phyloP scores from a whole-genome alignment of 1,139 yeast species.

The Casaregolazyma suthepensis region DNA sequence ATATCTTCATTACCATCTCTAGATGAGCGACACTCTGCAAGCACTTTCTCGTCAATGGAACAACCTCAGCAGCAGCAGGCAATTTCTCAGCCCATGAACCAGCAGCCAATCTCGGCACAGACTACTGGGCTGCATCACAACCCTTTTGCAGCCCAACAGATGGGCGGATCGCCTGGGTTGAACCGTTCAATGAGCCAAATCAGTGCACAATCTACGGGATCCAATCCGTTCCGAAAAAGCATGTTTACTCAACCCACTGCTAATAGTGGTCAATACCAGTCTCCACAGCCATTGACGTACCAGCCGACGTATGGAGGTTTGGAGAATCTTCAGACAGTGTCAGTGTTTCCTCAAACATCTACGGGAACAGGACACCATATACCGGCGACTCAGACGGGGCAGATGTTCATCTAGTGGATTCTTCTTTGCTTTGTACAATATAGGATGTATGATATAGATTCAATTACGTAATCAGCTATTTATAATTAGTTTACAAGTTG shows the following conservation, averaged over 20 bases:
- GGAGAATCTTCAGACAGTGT: constrained; percentile 24
- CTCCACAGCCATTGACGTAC: constrained; percentile 15
- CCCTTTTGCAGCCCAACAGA: constrained; percentile 12
- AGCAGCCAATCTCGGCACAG: constrained; percentile 4
- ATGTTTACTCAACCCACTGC: constrained; percentile 21
- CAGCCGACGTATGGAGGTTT: constrained; percentile 27
- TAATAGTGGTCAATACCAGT: constrained; percentile 5
- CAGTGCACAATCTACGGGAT: constrained; percentile 23
- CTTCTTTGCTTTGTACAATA: not conserved
- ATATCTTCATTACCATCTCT: constrained; percentile 11
- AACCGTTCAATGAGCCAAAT: constrained; percentile 13
- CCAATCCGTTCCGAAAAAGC: constrained; percentile 27
- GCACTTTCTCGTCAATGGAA: not conserved
- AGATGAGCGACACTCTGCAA: constrained; percentile 1
- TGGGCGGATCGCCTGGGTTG: constrained; percentile 13
- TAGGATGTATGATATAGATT: not conserved
- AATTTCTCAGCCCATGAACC: constrained; percentile 4
- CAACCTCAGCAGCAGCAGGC: constrained; percentile 15
- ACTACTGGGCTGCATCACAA: constrained; percentile 7
- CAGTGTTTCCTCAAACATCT: constrained; percentile 26
- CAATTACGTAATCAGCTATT: not conserved
- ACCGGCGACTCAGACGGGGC: not conserved
- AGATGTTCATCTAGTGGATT: not conserved
- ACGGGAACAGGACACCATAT: not conserved
- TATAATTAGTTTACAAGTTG: not conserved